Percentiles rank a stretch among this genome's conserved stretches.
These are phyloP conservation scores for Sesbania bispinosa DNA, from an alignment of 306 rosid genomes.

Conservation along the genomic window DNA sequence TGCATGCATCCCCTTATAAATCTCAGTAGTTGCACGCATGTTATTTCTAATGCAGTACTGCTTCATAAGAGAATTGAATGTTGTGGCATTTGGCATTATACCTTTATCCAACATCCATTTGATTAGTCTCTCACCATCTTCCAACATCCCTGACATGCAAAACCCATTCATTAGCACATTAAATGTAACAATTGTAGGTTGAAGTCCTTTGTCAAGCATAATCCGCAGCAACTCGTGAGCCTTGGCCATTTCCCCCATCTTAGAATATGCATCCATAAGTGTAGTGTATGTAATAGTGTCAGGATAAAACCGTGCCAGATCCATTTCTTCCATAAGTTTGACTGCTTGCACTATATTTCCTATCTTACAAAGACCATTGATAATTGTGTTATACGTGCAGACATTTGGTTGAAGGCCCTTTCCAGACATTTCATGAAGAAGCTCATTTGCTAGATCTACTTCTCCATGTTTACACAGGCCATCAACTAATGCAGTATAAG, in stretches of 20 bases:
- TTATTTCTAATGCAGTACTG: constrained; percentile 75
- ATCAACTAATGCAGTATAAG: constrained; percentile 79
- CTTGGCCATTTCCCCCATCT: constrained; percentile 62
- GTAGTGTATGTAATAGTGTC: constrained; percentile 83
- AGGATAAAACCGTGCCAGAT: constrained; percentile 62
- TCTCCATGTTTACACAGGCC: constrained; percentile 84
- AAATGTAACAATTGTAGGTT: constrained; percentile 85
- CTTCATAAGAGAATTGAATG: constrained; percentile 87
- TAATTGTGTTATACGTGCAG: constrained; percentile 63
- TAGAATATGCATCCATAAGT: constrained; percentile 82
- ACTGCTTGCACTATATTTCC: constrained; percentile 69
- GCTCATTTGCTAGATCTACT: constrained; percentile 73
- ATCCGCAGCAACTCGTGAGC: constrained; percentile 63
- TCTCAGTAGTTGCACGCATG: constrained; percentile 52
- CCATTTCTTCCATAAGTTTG: constrained; percentile 72
- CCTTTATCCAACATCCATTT: constrained; percentile 84
- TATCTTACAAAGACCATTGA: constrained; percentile 82
- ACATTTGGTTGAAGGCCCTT: constrained; percentile 83
- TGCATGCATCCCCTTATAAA: constrained; percentile 59
- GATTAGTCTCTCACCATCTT: constrained; percentile 71
- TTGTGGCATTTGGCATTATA: constrained; percentile 64
- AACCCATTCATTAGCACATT: constrained; percentile 90
- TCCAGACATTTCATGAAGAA: constrained; percentile 71
- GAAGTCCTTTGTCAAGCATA: constrained; percentile 69
- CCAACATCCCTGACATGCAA: constrained; percentile 80